Base-by-base conservation (phyloP, 108 stramenopile genomes). In the Stephanodiscus triporus region DNA sequence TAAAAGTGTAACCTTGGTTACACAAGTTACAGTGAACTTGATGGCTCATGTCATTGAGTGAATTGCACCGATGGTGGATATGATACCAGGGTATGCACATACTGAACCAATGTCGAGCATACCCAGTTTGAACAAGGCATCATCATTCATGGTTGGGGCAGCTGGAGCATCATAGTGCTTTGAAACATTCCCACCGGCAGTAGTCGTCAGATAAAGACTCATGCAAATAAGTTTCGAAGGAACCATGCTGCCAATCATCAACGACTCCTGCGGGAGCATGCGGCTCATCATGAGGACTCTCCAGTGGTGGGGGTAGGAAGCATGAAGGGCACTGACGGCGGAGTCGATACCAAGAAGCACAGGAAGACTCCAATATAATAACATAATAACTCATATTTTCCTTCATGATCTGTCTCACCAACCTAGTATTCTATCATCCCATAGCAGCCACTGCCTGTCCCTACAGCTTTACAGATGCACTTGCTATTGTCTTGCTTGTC, bases 41-140 rank as follows among this genome's bases (percentile, higher is more conserved):
- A n/a, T n/a, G n/a, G n/a, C n/a, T n/a, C n/a, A n/a, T n/a, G n/a
- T n/a, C n/a, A n/a, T n/a, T n/a, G n/a, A n/a, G n/a, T n/a, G n/a
- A n/a, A n/a, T n/a, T n/a, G n/a, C n/a, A n/a, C n/a, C n/a, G n/a
- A n/a, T n/a, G n/a, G n/a, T n/a, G n/a, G n/a, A n/a, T n/a, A n/a
- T n/a, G n/a, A n/a, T n/a, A n/a, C n/a, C n/a, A n/a, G n/a, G n/a
- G n/a, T n/a, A n/a, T n/a, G n/a, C n/a, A n/a, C n/a, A n/a, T n/a
- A n/a, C n/a, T 57, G 58, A 34, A 37, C 26, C 17, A 14, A 59
- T 13, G 16, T 6, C 11, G 58, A 59, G 32, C 10, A 17, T 17
- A 11, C 30, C 58, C 58, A 59, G 30, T 59, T 59, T 34, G 58
- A 27, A 27, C n/a, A 59, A 10, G 58, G 58, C n/a, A 34, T 59